Conservation (phyloP, 2,329 filamentous ascomycete species). For the Talaromyces atroroseus region DNA sequence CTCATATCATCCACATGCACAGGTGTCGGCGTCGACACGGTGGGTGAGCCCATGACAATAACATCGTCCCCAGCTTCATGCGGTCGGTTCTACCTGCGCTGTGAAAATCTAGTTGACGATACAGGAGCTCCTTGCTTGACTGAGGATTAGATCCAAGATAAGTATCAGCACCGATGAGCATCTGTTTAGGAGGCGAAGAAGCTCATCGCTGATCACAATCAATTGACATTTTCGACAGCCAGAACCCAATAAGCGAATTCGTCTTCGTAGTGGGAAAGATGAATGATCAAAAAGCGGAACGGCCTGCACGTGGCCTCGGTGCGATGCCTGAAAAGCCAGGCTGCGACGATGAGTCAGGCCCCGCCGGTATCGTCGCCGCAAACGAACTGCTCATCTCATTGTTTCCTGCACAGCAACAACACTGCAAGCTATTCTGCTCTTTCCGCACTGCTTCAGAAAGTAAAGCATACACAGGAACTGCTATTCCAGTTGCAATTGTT, state of each 20-base stretch:
- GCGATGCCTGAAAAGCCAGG: background rate
- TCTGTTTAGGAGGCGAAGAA: too few species aligned
- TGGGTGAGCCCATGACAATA: conserved; percentile 3
- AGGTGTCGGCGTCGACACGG: background rate
- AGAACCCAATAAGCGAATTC: too few species aligned
- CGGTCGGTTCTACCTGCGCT: conserved; percentile 9
- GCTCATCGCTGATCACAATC: too few species aligned
- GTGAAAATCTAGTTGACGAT: too few species aligned
- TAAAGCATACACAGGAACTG: background rate
- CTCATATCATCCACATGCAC: background rate
- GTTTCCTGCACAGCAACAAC: background rate
- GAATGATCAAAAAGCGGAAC: too few species aligned
- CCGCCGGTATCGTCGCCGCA: background rate
- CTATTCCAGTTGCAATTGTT: background rate
- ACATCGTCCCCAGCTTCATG: conserved; percentile 10
- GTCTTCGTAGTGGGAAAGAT: too few species aligned
- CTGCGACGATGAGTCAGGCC: background rate
- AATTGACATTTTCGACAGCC: too few species aligned
- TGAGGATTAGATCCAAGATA: too few species aligned
- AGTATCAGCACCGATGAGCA: too few species aligned
- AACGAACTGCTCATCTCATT: background rate
- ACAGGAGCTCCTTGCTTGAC: too few species aligned
- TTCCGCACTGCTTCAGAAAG: background rate
- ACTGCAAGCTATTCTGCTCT: background rate
- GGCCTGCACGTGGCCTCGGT: too few species aligned